Evolutionary conservation across 257 asterid species (phyloP).

Genomic region (Gentiana straminea): DNA sequence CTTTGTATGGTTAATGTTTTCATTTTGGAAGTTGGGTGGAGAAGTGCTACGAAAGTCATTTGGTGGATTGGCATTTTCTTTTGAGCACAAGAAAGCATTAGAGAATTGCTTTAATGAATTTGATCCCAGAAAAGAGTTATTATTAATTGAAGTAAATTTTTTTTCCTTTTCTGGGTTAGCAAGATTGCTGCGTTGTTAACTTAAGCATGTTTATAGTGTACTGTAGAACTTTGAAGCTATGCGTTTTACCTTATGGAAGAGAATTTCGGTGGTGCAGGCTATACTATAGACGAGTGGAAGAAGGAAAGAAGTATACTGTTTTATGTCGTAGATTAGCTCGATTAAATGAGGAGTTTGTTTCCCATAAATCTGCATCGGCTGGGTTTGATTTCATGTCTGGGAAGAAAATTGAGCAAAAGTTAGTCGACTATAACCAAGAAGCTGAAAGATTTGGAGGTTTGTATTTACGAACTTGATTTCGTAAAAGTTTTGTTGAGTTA

Average conservation of each 20-base stretch:
- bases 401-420: slow-evolving; percentile 77
- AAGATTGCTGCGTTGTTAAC: too few species aligned
- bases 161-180: not conserved
- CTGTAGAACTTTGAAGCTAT: slow-evolving; percentile 12
- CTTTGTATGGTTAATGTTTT: too few species aligned
- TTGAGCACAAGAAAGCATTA: too few species aligned
- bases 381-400: slow-evolving; percentile 93
- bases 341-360: slow-evolving; percentile 68
- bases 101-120: too few species aligned
- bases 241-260: slow-evolving; percentile 10
- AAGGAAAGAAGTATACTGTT: slow-evolving; percentile 82
- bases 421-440: slow-evolving; percentile 90
- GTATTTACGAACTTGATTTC: slow-evolving; percentile 5
- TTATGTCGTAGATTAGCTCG: slow-evolving; percentile 82
- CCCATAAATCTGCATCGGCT: slow-evolving; percentile 79
- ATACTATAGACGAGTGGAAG: slow-evolving; percentile 84
- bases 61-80: too few species aligned
- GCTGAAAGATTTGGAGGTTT: slow-evolving; percentile 86
- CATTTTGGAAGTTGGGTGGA: too few species aligned
- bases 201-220: not conserved
- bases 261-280: slow-evolving; percentile 45
- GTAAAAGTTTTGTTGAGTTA: not conserved
- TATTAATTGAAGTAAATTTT: too few species aligned
- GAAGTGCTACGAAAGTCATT: too few species aligned
- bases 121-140: too few species aligned